These are phyloP conservation scores for Dionaea muscipula DNA, from an alignment of 179 eudicot species.

Conservation along the genomic window DNA sequence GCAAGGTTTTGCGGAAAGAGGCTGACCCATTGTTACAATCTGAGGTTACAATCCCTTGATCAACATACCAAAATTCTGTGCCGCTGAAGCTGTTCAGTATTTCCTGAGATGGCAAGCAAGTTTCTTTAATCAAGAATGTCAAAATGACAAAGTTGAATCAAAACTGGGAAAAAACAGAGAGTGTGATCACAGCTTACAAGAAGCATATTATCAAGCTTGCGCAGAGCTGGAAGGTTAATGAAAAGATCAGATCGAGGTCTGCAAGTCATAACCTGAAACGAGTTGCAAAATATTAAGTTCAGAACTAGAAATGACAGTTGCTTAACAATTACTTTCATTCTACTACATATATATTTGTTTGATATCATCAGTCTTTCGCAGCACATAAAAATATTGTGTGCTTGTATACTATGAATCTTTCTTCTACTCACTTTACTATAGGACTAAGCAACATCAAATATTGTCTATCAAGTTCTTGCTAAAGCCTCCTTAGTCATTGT, in stretches of 20 bases:
- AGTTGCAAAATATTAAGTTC: neutral
- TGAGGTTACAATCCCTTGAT: conserved; percentile 58
- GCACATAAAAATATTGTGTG: neutral
- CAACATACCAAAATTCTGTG: conserved; percentile 85
- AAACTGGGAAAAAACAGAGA: neutral
- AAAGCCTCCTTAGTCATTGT: no score
- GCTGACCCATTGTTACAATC: conserved; percentile 58
- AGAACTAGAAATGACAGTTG: no score
- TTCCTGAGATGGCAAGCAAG: conserved; percentile 29
- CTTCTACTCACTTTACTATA: no score
- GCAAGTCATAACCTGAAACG: conserved; percentile 66
- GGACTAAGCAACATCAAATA: no score
- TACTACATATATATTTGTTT: no score
- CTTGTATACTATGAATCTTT: neutral
- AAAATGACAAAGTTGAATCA: neutral
- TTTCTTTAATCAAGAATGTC: conserved; percentile 1
- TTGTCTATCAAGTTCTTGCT: no score
- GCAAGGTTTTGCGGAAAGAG: conserved; percentile 45
- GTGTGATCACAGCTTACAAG: conserved; percentile 43
- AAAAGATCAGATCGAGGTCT: conserved; percentile 69
- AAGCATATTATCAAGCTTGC: conserved; percentile 76
- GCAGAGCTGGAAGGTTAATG: conserved; percentile 72
- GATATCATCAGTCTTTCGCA: neutral
- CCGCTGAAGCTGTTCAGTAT: conserved; percentile 48
- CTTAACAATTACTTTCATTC: no score